phyloP scores from a whole-genome alignment of 208 protist genomes.

The Wallacemonas rigidus region DNA sequence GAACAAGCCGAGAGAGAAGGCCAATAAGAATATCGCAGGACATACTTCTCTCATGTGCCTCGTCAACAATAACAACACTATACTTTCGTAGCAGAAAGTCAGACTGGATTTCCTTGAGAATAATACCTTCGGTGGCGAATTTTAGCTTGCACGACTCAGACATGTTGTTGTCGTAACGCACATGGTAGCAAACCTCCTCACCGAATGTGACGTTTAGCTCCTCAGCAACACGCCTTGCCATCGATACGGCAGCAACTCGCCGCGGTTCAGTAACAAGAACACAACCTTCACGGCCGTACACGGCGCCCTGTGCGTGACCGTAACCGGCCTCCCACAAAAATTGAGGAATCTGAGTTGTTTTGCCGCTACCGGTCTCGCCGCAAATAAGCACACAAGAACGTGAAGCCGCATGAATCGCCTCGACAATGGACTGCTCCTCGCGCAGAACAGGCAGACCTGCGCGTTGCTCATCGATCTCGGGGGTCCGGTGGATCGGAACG shows the following conservation, averaged over 20 bases:
- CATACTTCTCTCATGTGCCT: slow-evolving; percentile 96
- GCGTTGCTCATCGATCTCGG: slow-evolving; percentile 58
- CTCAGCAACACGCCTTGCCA: slow-evolving; percentile 98
- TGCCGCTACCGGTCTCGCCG: slow-evolving; percentile 98
- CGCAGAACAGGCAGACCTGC: slow-evolving; percentile 81
- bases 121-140: slow-evolving; percentile 99
- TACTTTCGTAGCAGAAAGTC: slow-evolving; percentile 96
- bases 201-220: slow-evolving; percentile 93
- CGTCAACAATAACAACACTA: slow-evolving; percentile 99
- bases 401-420: slow-evolving; percentile 77
- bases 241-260: slow-evolving; percentile 99
- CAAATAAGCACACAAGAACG: slow-evolving; percentile 93
- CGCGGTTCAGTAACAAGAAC: slow-evolving; percentile 98
- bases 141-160: slow-evolving; percentile 91
- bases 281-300: slow-evolving; percentile 74
- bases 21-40: slow-evolving; percentile 98
- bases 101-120: slow-evolving; percentile 97
- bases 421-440: slow-evolving; percentile 91
- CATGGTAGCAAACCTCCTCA: slow-evolving; percentile 95
- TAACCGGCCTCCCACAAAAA: slow-evolving; percentile 93
- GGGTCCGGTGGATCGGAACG: slow-evolving; percentile 60
- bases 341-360: slow-evolving; percentile 96
- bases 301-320: slow-evolving; percentile 65
- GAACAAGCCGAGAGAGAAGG: slow-evolving; percentile 97
- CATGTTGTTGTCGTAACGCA: slow-evolving; percentile 98